These are phyloP conservation scores for Pseudopyricularia cyperi DNA, from an alignment of 2,329 filamentous ascomycete species.

Conservation along the genomic window DNA sequence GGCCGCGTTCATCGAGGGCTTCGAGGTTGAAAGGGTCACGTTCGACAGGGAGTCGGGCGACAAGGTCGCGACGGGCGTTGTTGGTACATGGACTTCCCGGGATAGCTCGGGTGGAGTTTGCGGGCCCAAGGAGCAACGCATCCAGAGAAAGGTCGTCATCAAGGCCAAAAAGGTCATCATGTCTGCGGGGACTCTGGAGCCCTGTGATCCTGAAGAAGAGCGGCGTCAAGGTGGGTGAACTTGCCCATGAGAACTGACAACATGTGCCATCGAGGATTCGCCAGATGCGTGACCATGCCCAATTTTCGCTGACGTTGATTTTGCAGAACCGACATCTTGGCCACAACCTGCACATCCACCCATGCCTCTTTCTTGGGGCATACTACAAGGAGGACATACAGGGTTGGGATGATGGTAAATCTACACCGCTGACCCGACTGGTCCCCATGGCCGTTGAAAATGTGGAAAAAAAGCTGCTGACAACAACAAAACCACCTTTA, in stretches of 20 bases:
- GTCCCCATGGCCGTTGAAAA: background rate
- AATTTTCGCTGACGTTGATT: background rate
- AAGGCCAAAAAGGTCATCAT: constrained; percentile 71
- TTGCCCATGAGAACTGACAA: constrained; percentile 21
- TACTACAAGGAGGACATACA: constrained; percentile 57
- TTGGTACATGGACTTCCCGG: constrained; percentile 63
- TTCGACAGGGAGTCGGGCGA: constrained; percentile 34
- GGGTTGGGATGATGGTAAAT: constrained; percentile 51
- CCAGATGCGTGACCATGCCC: background rate
- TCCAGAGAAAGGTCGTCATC: constrained; percentile 50
- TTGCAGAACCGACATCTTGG: constrained; percentile 65
- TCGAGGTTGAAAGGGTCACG: constrained; percentile 54
- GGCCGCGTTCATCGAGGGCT: constrained; percentile 74
- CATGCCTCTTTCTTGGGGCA: constrained; percentile 44
- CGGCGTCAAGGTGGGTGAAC: constrained; percentile 48
- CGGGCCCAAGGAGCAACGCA: constrained; percentile 29
- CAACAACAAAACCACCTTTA: no score
- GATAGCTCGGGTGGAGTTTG: constrained; percentile 47
- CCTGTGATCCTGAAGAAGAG: constrained; percentile 67
- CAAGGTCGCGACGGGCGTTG: constrained; percentile 48
- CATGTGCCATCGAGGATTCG: background rate
- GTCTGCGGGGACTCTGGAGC: constrained; percentile 64
- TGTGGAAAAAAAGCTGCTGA: background rate
- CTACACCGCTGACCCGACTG: background rate
- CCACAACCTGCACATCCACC: constrained; percentile 70